phyloP scores from a whole-genome alignment of 73 alveolate species.

The Urostyla sp. region DNA sequence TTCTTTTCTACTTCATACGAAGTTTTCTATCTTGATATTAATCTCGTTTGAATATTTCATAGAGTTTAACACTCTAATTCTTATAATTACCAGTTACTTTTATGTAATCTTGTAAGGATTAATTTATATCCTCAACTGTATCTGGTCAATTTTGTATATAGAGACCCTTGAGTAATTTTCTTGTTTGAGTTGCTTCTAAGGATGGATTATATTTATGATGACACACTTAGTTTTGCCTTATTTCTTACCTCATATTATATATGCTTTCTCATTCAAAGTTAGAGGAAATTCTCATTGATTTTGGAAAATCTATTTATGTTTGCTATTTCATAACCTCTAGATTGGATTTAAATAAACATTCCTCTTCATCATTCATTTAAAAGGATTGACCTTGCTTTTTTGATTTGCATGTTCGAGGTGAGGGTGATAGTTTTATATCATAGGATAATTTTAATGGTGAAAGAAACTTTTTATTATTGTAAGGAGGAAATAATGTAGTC shows the following conservation, averaged over 20 bases:
- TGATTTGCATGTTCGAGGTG: no score
- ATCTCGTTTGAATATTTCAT: constrained; percentile 31
- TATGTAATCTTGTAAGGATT: constrained; percentile 11
- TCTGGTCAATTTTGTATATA: constrained; percentile 30
- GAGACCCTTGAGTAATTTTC: constrained; percentile 10
- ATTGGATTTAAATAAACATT: no score
- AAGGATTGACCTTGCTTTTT: no score
- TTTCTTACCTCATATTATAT: constrained; percentile 12
- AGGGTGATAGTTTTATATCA: no score
- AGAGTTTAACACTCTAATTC: constrained; percentile 8
- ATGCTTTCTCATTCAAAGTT: constrained; percentile 23
- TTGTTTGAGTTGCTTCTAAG: constrained; percentile 10
- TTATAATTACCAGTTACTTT: constrained; percentile 15
- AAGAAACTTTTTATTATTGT: no score
- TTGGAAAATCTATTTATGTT: no score
- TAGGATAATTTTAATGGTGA: no score
- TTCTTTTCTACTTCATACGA: neutral
- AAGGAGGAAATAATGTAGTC: no score
- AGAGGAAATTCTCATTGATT: constrained; percentile 48
- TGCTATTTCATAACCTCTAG: no score
- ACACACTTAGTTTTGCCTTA: constrained; percentile 25
- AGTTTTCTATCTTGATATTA: neutral
- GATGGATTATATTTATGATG: constrained; percentile 22
- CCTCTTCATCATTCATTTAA: no score
- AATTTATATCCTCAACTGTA: neutral